Evolutionary conservation across 2,329 filamentous ascomycete genomes (phyloP).

Genomic region (Tolypocladium ovalisporum): DNA sequence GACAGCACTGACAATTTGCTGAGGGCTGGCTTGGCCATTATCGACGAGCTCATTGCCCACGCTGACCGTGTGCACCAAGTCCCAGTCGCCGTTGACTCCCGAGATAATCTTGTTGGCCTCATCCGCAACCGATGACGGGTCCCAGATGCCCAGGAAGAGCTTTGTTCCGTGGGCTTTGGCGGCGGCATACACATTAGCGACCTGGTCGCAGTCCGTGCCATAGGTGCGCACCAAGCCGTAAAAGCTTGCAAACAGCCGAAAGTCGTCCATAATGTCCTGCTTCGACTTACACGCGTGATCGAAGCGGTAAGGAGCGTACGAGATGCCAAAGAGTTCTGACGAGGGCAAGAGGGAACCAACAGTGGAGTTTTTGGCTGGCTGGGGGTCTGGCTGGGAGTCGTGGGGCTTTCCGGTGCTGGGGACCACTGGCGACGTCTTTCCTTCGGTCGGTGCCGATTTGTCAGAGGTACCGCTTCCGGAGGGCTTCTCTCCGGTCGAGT

Average conservation of each 20-base stretch:
- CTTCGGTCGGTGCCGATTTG: background rate
- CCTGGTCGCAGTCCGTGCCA: conserved; percentile 68
- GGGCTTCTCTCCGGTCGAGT: background rate
- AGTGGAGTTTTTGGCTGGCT: background rate
- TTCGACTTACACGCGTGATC: conserved; percentile 56
- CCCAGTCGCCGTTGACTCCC: conserved; percentile 55
- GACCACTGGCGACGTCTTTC: background rate
- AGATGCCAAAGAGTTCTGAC: conserved; percentile 26
- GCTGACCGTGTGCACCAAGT: conserved; percentile 55
- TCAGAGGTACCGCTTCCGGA: background rate
- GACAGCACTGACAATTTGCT: conserved; percentile 47
- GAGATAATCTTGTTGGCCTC: conserved; percentile 52
- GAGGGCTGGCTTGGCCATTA: conserved; percentile 40
- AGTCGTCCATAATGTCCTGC: conserved; percentile 52
- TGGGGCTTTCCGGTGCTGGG: background rate
- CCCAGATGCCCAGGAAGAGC: conserved; percentile 65
- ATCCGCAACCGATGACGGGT: conserved; percentile 42
- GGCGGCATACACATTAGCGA: conserved; percentile 49
- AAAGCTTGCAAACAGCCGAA: conserved; percentile 37
- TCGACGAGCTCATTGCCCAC: conserved; percentile 78
- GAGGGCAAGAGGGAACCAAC: background rate
- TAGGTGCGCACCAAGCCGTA: conserved; percentile 66
- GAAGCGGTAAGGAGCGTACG: conserved; percentile 37
- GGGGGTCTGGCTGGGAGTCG: background rate
- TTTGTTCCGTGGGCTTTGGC: conserved; percentile 55